Evolutionary conservation across 2,329 filamentous ascomycete species (phyloP), one percentile per base, ranked within the genome.

Genomic region (Pestalotiopsis sp.): DNA sequence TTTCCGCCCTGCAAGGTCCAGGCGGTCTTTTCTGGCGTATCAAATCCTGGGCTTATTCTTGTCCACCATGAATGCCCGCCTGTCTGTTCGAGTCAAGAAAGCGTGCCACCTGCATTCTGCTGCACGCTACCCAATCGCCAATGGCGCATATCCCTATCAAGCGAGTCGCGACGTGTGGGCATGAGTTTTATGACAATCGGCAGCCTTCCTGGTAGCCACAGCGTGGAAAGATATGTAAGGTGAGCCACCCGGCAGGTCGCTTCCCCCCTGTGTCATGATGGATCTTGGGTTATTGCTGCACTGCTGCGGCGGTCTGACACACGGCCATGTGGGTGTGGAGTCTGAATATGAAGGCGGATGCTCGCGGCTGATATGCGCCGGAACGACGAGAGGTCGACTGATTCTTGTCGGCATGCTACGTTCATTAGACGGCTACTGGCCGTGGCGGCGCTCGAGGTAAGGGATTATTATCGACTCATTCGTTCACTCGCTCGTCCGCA

Each of bases 311-410:
- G 61, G 61, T 64, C 38, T 64, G 61, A 64, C 61, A 64, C 61
- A 52, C 17, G 41, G 39, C 61, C 61, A 64, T 64, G 61, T 64
- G 61, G 61, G 41, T 64, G 61, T 64, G 61, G 61, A 64, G 61
- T 23, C 23, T 38, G 36, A 64, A 64, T 64, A 64, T 64, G 38
- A 45, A 64, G 38, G 61, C 61, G 61, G 38, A 31, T 49, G 61
- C 23, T 64, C n/a, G 41, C 41, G 61, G 38, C 39, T 64, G 59
- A 52, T 45, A 49, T 38, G 36, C 61, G 41, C 61, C 39, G 61
- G 41, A 31, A 36, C 25, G 59, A 27, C 27, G 59, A 62, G 31
- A 36, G 17, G 14, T 27, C 17, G 57, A 59, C 57, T 59, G 27
- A 36, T 25, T 39, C 41, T 39, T 39, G 31, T 38, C 41, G 61